These are phyloP conservation scores for Boletus sensibilis DNA, from an alignment of 768 basidiomycete species.

Conservation along the genomic window DNA sequence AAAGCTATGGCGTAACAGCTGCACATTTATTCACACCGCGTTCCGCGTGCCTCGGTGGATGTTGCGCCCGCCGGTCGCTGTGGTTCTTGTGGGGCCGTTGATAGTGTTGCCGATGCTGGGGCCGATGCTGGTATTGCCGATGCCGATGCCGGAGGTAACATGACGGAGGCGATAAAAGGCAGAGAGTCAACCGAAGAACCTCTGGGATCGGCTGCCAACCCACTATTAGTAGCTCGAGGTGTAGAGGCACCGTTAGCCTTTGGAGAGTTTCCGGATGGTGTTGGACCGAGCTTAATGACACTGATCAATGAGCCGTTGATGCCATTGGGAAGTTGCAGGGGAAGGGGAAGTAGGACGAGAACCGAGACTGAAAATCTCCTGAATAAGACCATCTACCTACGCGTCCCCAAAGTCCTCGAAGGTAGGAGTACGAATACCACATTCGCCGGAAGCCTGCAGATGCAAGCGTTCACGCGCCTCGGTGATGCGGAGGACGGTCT, in stretches of 20 bases:
- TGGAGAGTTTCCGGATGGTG: constrained; percentile 16
- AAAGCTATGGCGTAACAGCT: too few relatives aligned
- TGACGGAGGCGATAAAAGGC: constrained; percentile 15
- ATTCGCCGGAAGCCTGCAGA: constrained; percentile 29
- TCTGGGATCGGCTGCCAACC: constrained; percentile 28
- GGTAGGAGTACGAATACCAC: constrained; percentile 30
- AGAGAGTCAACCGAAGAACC: constrained; percentile 25
- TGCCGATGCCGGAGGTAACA: constrained; percentile 8
- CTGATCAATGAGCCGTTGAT: constrained; percentile 10
- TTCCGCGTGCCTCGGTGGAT: too few relatives aligned
- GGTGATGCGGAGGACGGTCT: constrained; percentile 36
- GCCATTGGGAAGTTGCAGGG: constrained; percentile 9
- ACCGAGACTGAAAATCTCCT: constrained; percentile 30
- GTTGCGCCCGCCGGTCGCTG: neutral
- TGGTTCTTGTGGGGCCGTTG: neutral
- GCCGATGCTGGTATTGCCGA: neutral
- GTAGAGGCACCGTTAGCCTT: constrained; percentile 20
- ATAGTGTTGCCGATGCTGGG: neutral
- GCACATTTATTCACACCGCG: too few relatives aligned
- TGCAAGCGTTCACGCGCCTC: constrained; percentile 43
- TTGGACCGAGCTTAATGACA: constrained; percentile 21
- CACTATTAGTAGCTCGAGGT: constrained; percentile 33
- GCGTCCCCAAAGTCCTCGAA: constrained; percentile 34
- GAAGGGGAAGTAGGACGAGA: constrained; percentile 27
- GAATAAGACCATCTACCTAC: constrained; percentile 26